Evolutionary conservation across 768 basidiomycete species (phyloP), one percentile per base, ranked within the genome.

Genomic region (Xerocomus spinulosus): DNA sequence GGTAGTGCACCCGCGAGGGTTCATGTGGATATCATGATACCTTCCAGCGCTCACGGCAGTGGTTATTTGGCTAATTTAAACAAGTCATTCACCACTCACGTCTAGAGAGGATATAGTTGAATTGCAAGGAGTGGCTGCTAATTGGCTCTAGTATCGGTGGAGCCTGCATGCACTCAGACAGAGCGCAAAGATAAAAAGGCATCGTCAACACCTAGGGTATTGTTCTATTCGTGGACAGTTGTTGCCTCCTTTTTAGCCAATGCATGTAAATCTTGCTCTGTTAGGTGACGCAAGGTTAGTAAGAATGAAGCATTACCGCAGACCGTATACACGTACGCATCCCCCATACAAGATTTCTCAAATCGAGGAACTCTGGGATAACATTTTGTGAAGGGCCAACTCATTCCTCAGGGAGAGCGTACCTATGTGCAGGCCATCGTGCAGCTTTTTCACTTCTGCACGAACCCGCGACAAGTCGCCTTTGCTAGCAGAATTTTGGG

Each of bases 361-460:
- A 63, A 57, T 91, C 88, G 52, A 92, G 73, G 61, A 89, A 84
- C 72, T 92, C 89, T 89, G 2, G 18, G 15, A 33, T 12, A 1
- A 28, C n/a, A 30, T 17, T 20, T 25, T n/a, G n/a, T n/a, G 48
- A 25, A 25, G 13, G 36, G 17, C 49, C 14, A 44, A 34, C 17
- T 7, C 18, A 39, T 9, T 33, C 9, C 8, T 24, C 17, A 12
- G 12, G 15, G 6, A 20, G 73, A 7, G 40, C 79, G 59, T 50
- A 84, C 87, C 87, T 56, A 90, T 76, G 57, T 90, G 86, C 36
- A 92, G 72, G 2, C 87, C 86, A 54, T 90, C 87, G 49, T 91
- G 88, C 15, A 92, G 64, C 64, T 91, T 92, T 79, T 93, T 94
- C 53, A 83, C 76, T 65, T 96, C 93, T 12, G 79, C 78, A 50